Evolutionary conservation across 202 grass and related monocot species (phyloP).

Genomic region (Musa balbisiana): DNA sequence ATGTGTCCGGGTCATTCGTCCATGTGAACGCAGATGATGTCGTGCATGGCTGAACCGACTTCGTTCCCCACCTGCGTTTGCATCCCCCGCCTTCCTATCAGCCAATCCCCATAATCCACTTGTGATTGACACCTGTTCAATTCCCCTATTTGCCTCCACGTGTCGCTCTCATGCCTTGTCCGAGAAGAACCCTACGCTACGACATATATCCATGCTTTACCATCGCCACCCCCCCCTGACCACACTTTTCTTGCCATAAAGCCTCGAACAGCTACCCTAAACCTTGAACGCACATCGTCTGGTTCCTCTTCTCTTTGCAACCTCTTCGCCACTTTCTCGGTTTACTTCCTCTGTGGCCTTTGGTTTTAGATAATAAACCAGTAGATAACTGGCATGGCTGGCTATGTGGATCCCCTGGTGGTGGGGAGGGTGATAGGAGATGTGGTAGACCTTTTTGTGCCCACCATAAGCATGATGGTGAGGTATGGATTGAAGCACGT

Average conservation of each 20-base stretch:
- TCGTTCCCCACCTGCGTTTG: neutral
- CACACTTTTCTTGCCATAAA: neutral
- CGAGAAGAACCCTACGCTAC: neutral
- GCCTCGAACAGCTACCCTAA: neutral
- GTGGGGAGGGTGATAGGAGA: slow-evolving; percentile 37
- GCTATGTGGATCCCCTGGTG: slow-evolving; percentile 25
- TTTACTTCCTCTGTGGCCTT: neutral
- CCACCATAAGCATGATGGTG: slow-evolving; percentile 22
- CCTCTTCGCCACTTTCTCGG: neutral
- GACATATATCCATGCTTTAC: neutral
- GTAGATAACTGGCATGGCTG: neutral
- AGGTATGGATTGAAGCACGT: slow-evolving; percentile 24
- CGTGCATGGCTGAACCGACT: neutral
- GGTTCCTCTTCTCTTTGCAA: neutral
- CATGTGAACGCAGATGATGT: neutral
- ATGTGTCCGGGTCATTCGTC: neutral
- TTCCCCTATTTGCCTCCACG: neutral
- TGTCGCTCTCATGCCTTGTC: neutral
- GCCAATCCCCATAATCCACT: neutral
- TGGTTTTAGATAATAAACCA: neutral
- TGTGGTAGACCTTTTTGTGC: slow-evolving; percentile 36
- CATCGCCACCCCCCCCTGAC: too few species aligned
- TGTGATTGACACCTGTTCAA: neutral
- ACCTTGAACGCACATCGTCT: neutral
- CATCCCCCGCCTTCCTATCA: neutral